Conservation (phyloP, 208 protist species). For the Wallacemonas rigidus region DNA sequence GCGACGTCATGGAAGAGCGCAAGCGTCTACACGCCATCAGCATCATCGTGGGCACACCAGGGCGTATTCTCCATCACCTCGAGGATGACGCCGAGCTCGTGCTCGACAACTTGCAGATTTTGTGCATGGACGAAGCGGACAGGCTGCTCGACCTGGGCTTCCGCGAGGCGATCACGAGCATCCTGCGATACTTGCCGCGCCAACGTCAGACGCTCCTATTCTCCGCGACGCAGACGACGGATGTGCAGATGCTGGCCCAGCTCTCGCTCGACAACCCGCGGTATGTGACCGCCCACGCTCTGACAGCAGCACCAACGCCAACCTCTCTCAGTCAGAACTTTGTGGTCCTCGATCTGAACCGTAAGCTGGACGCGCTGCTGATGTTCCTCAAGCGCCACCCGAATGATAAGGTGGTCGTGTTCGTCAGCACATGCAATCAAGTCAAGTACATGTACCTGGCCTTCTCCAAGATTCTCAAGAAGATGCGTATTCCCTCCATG, state of each 20-base stretch:
- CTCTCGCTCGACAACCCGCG: conserved; percentile 93
- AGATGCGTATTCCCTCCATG: conserved; percentile 92
- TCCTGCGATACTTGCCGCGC: conserved; percentile 90
- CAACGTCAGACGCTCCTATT: conserved; percentile 99
- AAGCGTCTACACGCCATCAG: conserved; percentile 94
- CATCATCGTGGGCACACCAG: conserved; percentile 99
- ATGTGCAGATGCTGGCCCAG: conserved; percentile 93
- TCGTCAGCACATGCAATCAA: conserved; percentile 98
- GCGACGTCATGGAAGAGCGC: conserved; percentile 94
- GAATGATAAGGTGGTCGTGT: conserved; percentile 97
- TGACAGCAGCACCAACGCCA: conserved; percentile 83
- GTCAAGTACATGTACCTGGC: conserved; percentile 94
- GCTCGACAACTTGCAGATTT: conserved; percentile 93
- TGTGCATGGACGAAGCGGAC: conserved; percentile 99
- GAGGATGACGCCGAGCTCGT: conserved; percentile 94
- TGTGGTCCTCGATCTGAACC: conserved; percentile 84
- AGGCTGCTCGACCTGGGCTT: conserved; percentile 99
- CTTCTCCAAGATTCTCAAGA: conserved; percentile 90
- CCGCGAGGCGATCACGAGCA: conserved; percentile 90
- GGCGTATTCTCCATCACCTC: conserved; percentile 98
- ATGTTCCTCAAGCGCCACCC: conserved; percentile 97
- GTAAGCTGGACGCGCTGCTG: conserved; percentile 98
- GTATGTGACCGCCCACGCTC: conserved; percentile 95
- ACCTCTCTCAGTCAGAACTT: conserved; percentile 94
- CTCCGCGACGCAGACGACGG: conserved; percentile 98